Conservation (phyloP, 768 basidiomycete species). For the Amanita phalloides region DNA sequence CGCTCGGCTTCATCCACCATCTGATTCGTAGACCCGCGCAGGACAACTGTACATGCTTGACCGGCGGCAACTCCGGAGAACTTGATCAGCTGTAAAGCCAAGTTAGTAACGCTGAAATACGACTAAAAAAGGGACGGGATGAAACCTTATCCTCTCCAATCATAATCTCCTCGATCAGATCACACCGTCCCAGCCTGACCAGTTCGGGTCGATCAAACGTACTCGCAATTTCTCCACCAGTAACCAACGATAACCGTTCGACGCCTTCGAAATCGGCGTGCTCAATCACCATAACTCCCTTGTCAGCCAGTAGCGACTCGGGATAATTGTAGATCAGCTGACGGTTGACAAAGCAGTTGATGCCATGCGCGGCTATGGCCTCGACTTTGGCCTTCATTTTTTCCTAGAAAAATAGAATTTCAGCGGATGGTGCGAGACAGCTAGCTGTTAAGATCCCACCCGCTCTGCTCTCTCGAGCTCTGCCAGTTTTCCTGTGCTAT, state of each 20-base stretch:
- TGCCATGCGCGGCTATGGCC: conserved; percentile 86
- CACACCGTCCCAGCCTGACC: conserved; percentile 88
- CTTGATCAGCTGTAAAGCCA: conserved; percentile 75
- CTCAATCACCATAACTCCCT: conserved; percentile 92
- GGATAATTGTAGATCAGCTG: conserved; percentile 99
- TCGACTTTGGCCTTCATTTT: conserved; percentile 99
- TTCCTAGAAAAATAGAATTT: conserved; percentile 42
- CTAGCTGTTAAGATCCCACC: conserved; percentile 26
- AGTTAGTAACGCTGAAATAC: background rate
- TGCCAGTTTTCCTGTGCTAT: conserved; percentile 92
- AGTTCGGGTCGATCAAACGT: conserved; percentile 91
- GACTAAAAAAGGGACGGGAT: background rate
- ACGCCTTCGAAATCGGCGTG: conserved; percentile 99
- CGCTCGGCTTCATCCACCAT: conserved; percentile 99
- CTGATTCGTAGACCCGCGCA: conserved; percentile 94
- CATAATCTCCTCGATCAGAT: conserved; percentile 96
- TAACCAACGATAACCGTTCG: conserved; percentile 89
- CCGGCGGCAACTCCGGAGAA: conserved; percentile 99
- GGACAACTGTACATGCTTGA: conserved; percentile 94
- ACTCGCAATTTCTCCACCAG: conserved; percentile 94
- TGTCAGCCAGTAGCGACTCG: conserved; percentile 88
- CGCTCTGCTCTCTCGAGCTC: conserved; percentile 96
- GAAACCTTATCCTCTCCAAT: conserved; percentile 97
- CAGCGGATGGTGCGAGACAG: background rate
- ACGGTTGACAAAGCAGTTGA: conserved; percentile 96